Evolutionary conservation across 306 rosid genomes (phyloP).

Genomic region (Albizia julibrissin): DNA sequence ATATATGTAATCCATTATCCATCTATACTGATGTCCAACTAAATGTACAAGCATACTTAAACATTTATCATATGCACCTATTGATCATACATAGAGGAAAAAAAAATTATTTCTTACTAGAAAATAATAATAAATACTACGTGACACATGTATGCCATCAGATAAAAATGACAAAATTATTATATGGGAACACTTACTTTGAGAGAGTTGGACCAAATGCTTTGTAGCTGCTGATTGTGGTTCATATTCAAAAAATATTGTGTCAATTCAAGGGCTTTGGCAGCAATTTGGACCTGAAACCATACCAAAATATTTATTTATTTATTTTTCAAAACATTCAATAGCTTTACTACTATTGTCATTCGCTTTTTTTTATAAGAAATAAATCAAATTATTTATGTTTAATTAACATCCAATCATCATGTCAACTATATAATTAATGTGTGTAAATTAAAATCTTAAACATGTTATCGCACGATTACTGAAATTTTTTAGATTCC

Average conservation of each 20-base stretch:
- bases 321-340: not conserved
- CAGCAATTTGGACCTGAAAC: constrained; percentile 72
- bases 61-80: too few species aligned
- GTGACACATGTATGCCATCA: not conserved
- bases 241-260: constrained; percentile 65
- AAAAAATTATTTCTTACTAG: too few species aligned
- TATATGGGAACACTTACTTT: constrained; percentile 52
- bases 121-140: too few species aligned
- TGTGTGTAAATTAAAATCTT: too few species aligned
- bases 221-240: constrained; percentile 80
- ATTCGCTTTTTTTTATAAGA: not conserved
- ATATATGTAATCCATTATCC: too few species aligned
- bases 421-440: too few species aligned
- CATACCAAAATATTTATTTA: not conserved
- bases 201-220: constrained; percentile 82
- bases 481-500: not conserved
- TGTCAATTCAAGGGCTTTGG: constrained; percentile 56
- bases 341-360: not conserved
- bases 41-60: too few species aligned
- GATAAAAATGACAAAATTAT: not conserved
- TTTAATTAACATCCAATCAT: too few species aligned
- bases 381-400: too few species aligned
- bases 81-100: too few species aligned
- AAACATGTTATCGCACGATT: too few species aligned
- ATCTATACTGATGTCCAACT: too few species aligned